These are phyloP conservation scores for Vigna reflexopilosa DNA, from an alignment of 306 rosid genomes.

Conservation along the genomic window DNA sequence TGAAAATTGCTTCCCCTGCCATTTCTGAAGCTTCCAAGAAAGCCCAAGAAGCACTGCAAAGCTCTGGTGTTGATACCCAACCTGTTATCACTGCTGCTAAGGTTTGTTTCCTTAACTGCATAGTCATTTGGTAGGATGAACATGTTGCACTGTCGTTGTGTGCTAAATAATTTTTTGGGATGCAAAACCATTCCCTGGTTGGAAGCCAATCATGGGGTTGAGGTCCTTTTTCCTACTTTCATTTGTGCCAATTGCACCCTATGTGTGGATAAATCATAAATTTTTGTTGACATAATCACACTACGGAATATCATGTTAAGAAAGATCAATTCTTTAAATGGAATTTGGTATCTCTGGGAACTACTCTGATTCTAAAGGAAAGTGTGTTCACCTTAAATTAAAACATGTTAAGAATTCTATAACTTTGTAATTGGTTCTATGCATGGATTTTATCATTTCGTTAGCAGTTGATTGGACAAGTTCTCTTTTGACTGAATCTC, in stretches of 20 bases:
- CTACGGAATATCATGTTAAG: background rate
- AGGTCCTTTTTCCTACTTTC: background rate
- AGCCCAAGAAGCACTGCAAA: slow-evolving; percentile 81
- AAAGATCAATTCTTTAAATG: background rate
- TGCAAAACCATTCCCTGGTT: background rate
- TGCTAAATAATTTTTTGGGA: background rate
- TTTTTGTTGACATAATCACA: background rate
- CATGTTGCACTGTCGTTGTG: background rate
- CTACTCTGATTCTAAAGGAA: background rate
- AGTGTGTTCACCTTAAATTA: background rate
- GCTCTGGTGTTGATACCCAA: slow-evolving; percentile 73
- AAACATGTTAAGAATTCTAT: background rate
- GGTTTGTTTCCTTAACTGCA: slow-evolving; percentile 50
- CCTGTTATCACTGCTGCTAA: slow-evolving; percentile 77
- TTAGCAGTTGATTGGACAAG: background rate
- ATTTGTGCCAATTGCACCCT: background rate
- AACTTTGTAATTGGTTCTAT: background rate
- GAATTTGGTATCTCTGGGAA: background rate
- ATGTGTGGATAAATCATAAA: background rate
- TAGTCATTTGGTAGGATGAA: background rate
- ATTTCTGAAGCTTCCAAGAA: slow-evolving; percentile 79
- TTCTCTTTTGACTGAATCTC: background rate
- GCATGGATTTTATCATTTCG: background rate
- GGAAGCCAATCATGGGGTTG: background rate
- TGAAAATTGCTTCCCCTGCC: slow-evolving; percentile 79